Evolutionary conservation across 208 protist genomes (phyloP), one percentile per base, ranked within the genome.

Genomic region (Leishmania tarentolae): DNA sequence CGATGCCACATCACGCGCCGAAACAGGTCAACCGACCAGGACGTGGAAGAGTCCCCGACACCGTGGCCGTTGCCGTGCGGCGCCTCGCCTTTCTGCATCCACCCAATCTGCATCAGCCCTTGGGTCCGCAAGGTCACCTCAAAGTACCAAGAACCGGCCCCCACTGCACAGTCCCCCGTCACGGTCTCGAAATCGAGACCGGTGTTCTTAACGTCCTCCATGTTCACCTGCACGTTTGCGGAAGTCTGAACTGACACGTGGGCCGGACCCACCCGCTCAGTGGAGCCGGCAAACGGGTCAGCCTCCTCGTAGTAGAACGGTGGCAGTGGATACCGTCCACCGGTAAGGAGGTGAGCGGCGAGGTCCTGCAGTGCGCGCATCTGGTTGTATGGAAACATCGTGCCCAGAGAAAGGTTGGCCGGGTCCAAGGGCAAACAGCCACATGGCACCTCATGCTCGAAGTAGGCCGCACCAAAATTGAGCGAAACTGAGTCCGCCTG

Each of bases 91-190:
- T 79, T 86, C 47, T 89, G 83, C 71, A 89, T 83, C 95, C 96
- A 98, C 57, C 96, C 96, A 75, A 98, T 92, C 84, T 98, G 96
- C 91, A 98, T 96, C 47, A 98, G 88, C 28, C 96, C 96, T 74
- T 98, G 96, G 35, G 93, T 93, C 47, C 86, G 88, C 72, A 98
- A 82, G 31, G 91, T 95, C 72, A 98, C 92, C 85, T 98, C 96
- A 83, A 95, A 98, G 84, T 98, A 98, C 96, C 96, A 98, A 50
- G 80, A 82, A 56, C 93, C 94, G 50, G 90, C 92, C 19, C 83
- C 75, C 50, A 98, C 96, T 15, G 80, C 86, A 86, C 93, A 96
- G 80, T 98, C 91, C 52, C 93, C 93, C 53, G 74, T 76, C 53
- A 96, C 89, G 15, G 93, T 98, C 68, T 89, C 77, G 86, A 98